phyloP scores from a whole-genome alignment of 371 early-diverging fungal genomes.

The Mucor indicus region DNA sequence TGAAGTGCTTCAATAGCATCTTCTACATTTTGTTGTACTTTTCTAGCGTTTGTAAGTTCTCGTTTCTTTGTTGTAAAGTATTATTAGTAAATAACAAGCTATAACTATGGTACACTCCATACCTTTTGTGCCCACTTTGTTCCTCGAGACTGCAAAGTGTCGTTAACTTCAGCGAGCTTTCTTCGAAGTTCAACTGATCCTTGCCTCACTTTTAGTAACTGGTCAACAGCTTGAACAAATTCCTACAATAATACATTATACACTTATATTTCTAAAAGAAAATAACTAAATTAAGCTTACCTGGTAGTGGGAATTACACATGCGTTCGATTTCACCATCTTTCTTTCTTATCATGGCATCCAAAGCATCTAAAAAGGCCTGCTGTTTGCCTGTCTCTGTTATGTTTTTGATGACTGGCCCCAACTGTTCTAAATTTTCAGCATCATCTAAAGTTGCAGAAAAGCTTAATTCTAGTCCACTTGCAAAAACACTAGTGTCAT shows the following conservation, averaged over 20 bases:
- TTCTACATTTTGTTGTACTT: constrained; percentile 86
- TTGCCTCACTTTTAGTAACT: constrained; percentile 89
- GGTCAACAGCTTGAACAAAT: constrained; percentile 94
- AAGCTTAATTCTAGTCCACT: constrained; percentile 36
- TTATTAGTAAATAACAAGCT: constrained; percentile 8
- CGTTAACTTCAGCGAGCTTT: constrained; percentile 82
- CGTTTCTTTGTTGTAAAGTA: constrained; percentile 61
- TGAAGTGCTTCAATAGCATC: constrained; percentile 81
- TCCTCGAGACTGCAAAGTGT: constrained; percentile 82
- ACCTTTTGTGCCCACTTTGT: constrained; percentile 76
- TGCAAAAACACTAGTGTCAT: constrained; percentile 21
- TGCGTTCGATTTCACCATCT: constrained; percentile 95
- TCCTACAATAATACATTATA: constrained; percentile 54
- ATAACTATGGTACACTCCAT: not conserved
- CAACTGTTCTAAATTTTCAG: constrained; percentile 77
- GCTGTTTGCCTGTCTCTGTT: constrained; percentile 81
- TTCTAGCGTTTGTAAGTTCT: constrained; percentile 83
- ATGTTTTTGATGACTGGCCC: constrained; percentile 91
- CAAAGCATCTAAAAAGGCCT: constrained; percentile 85
- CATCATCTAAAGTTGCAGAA: constrained; percentile 50
- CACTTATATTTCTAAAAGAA: not conserved
- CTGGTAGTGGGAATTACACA: constrained; percentile 96
- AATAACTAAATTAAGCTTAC: constrained; percentile 34
- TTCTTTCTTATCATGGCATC: constrained; percentile 77
- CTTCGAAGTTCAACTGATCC: constrained; percentile 82